Conservation (phyloP, 257 asterid species). For the Forsythia viridissima region DNA sequence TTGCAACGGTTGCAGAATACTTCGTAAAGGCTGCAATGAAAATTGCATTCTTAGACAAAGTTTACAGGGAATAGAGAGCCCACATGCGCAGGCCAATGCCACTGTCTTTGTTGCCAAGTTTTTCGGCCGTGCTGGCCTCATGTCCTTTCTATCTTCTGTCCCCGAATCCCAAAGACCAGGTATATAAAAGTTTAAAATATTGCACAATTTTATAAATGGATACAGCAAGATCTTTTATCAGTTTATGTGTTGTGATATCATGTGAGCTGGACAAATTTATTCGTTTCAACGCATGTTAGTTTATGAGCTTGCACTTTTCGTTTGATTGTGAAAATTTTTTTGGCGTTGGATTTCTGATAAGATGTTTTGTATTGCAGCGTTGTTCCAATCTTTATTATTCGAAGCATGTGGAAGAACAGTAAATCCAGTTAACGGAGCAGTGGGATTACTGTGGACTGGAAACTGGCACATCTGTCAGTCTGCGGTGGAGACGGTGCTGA, state of each 20-base stretch:
- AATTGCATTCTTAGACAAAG: slow-evolving; percentile 72
- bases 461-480: slow-evolving; percentile 85
- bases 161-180: slow-evolving; percentile 76
- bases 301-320: not conserved
- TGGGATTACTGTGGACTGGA: slow-evolving; percentile 74
- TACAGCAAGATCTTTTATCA: too few species aligned
- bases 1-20: slow-evolving; percentile 84
- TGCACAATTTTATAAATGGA: too few species aligned
- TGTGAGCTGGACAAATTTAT: too few species aligned
- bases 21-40: slow-evolving; percentile 85
- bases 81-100: slow-evolving; percentile 85
- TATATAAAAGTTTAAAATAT: not conserved
- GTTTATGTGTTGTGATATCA: too few species aligned
- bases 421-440: slow-evolving; percentile 81
- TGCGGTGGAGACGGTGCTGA: slow-evolving; percentile 82
- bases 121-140: slow-evolving; percentile 91
- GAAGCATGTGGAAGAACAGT: slow-evolving; percentile 92
- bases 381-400: slow-evolving; percentile 70
- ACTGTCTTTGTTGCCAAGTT: slow-evolving; percentile 85
- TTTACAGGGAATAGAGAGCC: slow-evolving; percentile 47
- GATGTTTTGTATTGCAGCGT: slow-evolving; percentile 41
- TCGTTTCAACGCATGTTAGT: too few species aligned
- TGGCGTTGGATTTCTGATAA: too few species aligned
- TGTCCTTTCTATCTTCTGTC: slow-evolving; percentile 79
- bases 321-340: not conserved